A percentile compares a stretch with the other conserved stretches of the same genome.
Evolutionary conservation across 352 stramenopile species (phyloP).

Genomic region (Pythium brachiatum): DNA sequence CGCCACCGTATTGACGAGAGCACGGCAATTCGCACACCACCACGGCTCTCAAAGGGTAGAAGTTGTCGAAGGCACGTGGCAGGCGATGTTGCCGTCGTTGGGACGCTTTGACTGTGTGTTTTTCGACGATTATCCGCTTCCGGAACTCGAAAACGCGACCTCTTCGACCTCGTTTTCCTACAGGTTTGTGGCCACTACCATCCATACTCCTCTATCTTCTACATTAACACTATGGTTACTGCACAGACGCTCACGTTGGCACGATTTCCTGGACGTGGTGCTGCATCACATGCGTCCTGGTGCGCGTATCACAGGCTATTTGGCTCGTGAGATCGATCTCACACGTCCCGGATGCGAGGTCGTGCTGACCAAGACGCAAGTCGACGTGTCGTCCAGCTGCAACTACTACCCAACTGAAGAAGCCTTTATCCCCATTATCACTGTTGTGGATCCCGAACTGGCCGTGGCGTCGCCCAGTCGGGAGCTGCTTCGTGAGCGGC

Average conservation of each 20-base stretch:
- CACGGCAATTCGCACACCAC: constrained; percentile 46
- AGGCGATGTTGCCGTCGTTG: constrained; percentile 50
- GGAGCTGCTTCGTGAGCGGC: constrained; percentile 10
- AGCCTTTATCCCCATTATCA: constrained; percentile 64
- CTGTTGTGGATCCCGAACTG: constrained; percentile 34
- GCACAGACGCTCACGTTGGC: constrained; percentile 61
- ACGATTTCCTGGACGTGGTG: constrained; percentile 61
- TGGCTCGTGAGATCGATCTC: constrained; percentile 54
- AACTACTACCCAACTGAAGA: constrained; percentile 64
- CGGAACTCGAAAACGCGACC: constrained; percentile 40
- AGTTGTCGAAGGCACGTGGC: constrained; percentile 69
- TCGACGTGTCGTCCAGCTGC: constrained; percentile 44
- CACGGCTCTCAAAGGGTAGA: constrained; percentile 28
- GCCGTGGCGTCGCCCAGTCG: background rate
- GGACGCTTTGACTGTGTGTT: constrained; percentile 73
- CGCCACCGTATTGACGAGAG: constrained; percentile 40
- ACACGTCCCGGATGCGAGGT: constrained; percentile 40
- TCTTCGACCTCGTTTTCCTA: background rate
- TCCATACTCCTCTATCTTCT: too few species aligned
- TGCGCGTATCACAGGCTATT: constrained; percentile 64
- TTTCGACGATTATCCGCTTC: constrained; percentile 80
- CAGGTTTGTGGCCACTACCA: too few species aligned
- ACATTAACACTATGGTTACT: too few species aligned
- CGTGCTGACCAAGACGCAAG: constrained; percentile 28
- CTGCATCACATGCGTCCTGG: constrained; percentile 44